phyloP scores from a whole-genome alignment of 208 protist genomes.

The Blastocrithidia nonstop region DNA sequence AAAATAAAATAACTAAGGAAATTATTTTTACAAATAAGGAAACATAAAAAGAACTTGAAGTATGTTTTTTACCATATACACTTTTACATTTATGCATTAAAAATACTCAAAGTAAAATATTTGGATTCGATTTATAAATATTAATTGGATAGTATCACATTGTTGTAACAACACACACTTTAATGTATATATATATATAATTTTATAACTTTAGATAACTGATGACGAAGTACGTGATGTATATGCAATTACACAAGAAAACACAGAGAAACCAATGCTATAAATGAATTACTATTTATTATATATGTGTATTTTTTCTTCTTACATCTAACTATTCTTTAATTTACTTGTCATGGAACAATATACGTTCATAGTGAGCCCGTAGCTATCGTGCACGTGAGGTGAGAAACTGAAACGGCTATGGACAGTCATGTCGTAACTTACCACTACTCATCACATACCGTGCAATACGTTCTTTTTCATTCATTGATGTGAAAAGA shows the following conservation, averaged over 20 bases:
- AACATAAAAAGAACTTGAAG: background rate
- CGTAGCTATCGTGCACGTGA: slow-evolving; percentile 21
- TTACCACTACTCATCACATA: slow-evolving; percentile 69
- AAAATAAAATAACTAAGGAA: background rate
- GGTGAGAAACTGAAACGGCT: slow-evolving; percentile 55
- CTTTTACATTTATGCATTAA: background rate
- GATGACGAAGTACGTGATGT: background rate
- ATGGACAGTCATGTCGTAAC: slow-evolving; percentile 56
- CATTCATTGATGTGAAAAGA: slow-evolving; percentile 17
- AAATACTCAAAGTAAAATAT: background rate
- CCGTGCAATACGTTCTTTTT: slow-evolving; percentile 25
- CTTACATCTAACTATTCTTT: background rate
- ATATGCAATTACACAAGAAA: too few species aligned
- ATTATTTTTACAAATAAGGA: background rate
- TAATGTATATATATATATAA: background rate
- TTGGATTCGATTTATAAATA: too few species aligned
- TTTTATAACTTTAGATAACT: background rate
- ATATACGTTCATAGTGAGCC: slow-evolving; percentile 9
- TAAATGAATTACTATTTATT: too few species aligned
- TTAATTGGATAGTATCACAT: too few species aligned
- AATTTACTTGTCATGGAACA: background rate
- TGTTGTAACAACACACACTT: too few species aligned
- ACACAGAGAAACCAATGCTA: too few species aligned
- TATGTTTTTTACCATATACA: slow-evolving; percentile 3
- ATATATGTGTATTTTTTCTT: background rate